Conservation (phyloP, 768 basidiomycete species). For the Lactarius indigo region DNA sequence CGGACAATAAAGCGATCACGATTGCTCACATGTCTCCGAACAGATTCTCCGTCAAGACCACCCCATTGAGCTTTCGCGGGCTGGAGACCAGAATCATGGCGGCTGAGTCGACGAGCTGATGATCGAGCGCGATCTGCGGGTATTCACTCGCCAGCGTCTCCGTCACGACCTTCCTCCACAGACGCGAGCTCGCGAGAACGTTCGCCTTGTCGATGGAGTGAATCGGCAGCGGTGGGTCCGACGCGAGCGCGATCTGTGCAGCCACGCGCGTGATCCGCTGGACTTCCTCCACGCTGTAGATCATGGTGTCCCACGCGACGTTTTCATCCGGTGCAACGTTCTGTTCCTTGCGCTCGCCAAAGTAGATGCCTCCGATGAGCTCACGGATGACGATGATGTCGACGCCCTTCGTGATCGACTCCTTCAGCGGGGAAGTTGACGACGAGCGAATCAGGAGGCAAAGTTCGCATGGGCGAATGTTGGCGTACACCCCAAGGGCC, state of each 20-base stretch:
- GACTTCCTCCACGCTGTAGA: constrained; percentile 89
- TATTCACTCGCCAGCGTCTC: constrained; percentile 83
- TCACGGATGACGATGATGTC: constrained; percentile 95
- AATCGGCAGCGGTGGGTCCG: constrained; percentile 81
- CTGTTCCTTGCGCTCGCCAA: constrained; percentile 88
- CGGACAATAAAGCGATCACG: not conserved
- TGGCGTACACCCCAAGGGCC: constrained; percentile 91
- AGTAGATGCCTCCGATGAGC: constrained; percentile 95
- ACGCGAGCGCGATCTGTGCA: constrained; percentile 81
- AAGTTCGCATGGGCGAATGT: constrained; percentile 97
- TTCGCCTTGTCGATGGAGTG: constrained; percentile 99
- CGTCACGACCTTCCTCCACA: constrained; percentile 92
- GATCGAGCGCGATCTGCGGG: constrained; percentile 82
- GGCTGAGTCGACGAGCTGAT: constrained; percentile 92
- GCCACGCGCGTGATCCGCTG: constrained; percentile 95
- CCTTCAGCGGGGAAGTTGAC: constrained; percentile 86
- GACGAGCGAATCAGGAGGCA: constrained; percentile 87
- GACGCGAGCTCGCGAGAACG: constrained; percentile 88
- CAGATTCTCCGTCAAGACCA: constrained; percentile 92
- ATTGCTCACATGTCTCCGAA: constrained; percentile 91
- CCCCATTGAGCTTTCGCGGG: constrained; percentile 91
- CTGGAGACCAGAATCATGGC: constrained; percentile 92
- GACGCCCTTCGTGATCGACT: constrained; percentile 75
- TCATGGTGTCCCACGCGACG: constrained; percentile 87
- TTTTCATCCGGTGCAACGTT: constrained; percentile 60